Conservation (phyloP, 139 green algal species). For the Raphidocelis subcapitata region DNA sequence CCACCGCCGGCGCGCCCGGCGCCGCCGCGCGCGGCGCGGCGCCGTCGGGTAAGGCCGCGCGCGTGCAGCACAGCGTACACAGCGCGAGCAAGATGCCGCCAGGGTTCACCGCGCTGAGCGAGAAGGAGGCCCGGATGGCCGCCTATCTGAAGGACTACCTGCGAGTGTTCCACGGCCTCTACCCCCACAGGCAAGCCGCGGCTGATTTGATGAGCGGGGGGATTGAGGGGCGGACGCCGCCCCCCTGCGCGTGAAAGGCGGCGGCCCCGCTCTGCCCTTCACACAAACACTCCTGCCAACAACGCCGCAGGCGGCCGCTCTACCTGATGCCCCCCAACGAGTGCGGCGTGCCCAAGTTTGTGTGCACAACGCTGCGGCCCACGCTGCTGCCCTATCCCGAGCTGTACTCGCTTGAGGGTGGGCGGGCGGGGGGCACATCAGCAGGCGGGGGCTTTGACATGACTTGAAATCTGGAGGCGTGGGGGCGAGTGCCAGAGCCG, state of each 20-base stretch:
- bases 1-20: background rate
- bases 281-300: no score
- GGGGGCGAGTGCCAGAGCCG: no score
- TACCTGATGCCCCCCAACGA: conserved; percentile 78
- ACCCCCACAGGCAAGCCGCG: conserved; percentile 49
- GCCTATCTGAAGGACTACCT: conserved; percentile 62
- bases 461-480: no score
- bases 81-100: conserved; percentile 53
- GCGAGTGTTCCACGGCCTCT: conserved; percentile 68
- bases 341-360: conserved; percentile 75
- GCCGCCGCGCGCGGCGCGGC: background rate
- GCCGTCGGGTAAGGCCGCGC: conserved; percentile 51
- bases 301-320: conserved; percentile 54
- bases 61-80: conserved; percentile 55
- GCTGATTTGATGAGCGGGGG: background rate
- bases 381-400: conserved; percentile 58
- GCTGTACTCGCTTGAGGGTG: conserved; percentile 69
- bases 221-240: background rate
- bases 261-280: background rate
- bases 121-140: conserved; percentile 56
- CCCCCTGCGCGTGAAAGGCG: background rate
- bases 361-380: conserved; percentile 78
- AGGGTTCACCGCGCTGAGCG: conserved; percentile 46
- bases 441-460: no score
- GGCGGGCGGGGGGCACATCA: no score